Base-by-base conservation (phyloP, 345 rosid genomes). In the Citrus glauca region DNA sequence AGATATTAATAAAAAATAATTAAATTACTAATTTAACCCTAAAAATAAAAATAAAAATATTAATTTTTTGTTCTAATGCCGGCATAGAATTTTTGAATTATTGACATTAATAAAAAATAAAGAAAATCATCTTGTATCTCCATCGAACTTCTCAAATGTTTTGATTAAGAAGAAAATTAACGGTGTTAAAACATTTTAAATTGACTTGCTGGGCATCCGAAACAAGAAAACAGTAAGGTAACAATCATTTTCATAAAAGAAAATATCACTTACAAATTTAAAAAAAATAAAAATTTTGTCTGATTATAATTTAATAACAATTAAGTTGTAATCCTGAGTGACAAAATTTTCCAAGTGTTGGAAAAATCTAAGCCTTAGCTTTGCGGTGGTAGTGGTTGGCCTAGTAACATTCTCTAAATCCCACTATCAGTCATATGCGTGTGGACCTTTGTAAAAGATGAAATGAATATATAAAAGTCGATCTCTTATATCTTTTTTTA, bases 341-440 rank as follows among this genome's bases (percentile, higher is more conserved):
- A 50, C 67, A 27, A 65, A 59, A 60, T 28, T 28, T 79, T 76
- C 80, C 74, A 71, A 63, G 28, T 27, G 53, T n/a, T 50, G 5
- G 80, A 66, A 45, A 66, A 50, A 71, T 59, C 13, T 50, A 57
- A 72, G 33, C 22, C 8, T 63, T 75, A 63, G 64, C 69, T n/a
- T 59, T 75, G 72, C 42, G 70, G 82, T 81, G 80, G 83, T 61
- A 75, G 84, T 35, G 40, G 76, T 76, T 84, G 73, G 78, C 40
- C 74, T 16, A 25, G 57, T 45, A 55, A 37, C 24, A 37, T 77
- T 77, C 71, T 63, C 13, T 35, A 27, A 55, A 59, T 19, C 48
- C 72, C 71, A 75, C 78, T 66, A 35, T 24, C 56, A 66, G 78
- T 81, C 84, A 20, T 81, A 24, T 62, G 55, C 84, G 78, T 33